Evolutionary conservation across 2,329 filamentous ascomycete genomes (phyloP), one percentile per base, ranked within the genome.

Genomic region (Microdochium trichocladiopsis): DNA sequence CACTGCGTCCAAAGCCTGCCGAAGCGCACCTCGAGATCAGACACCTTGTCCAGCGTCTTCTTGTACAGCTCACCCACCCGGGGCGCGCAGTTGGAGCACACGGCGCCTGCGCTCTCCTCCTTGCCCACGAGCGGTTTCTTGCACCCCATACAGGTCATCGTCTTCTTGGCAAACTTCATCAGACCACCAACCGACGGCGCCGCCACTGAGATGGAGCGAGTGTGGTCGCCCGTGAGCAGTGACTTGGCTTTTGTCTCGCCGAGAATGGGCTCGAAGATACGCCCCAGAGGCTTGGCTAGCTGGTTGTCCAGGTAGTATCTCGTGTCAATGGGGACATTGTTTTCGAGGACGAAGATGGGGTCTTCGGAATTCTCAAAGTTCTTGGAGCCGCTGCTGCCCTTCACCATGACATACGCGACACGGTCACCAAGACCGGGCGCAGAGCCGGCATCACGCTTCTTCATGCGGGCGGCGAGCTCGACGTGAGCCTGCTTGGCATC

Each of bases 261-360:
- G 2, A 99, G 76, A 56, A 99, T 97, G 47, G 94, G 94, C 69
- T 99, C 94, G 76, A 99, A 99, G 66, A 99, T 99, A 66, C 95
- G 86, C 4, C 86, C 85, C 2, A 99, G 79, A 0, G 94, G 94
- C 71, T 99, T 99, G 9, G 94, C 88, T 18, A 99, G 84, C 71
- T 99, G 95, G 68, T 99, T 99, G 68, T 99, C 94, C 21, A 99
- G 84, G 69, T 99, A 99, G 74, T 97, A 99, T 69, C 90, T 94
- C 2, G 94, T 97, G 71, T 99, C 94, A 66, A 99, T 96, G 11
- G 94, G 94, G 53, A 99, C 82, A 63, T 97, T 99, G 78, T 99
- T 88, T 69, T 99, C 95, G 2, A 99, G 82, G 14, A 99, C 94
- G 71, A 87, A 99, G 63, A 99, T 91, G 2, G 94, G 94, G 65